Evolutionary conservation across 1,139 yeast species (phyloP), one percentile per base, ranked within the genome.

Genomic region (Yamadazyma mexicana): DNA sequence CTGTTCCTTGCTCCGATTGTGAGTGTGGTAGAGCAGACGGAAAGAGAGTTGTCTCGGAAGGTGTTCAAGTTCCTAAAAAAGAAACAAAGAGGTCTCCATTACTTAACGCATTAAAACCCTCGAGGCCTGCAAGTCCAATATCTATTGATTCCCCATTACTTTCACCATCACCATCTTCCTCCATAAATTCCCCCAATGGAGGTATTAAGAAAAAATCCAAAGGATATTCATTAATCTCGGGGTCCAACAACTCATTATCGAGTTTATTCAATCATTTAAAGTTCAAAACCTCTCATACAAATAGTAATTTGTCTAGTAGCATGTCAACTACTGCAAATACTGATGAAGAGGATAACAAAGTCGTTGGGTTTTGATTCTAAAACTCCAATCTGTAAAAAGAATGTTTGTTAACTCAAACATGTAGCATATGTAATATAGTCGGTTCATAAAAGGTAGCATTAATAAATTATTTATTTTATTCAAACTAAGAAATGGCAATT

Each of bases 191-290:
- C 22, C 28, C 30, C 12, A 32, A 26, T 31, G 11, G 20, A 25
- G 29, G 28, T 18, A 34, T 35, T n/a, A 39, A 34, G 18, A 41
- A 36, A 33, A 42, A 42, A 33, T 12, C 33, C 9, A 38, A 37
- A 22, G 25, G 40, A 28, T 28, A 28, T 29, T 39, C 42, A 5
- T 17, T 39, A 14, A 12, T 17, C 15, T 27, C 33, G 29, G 23
- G 25, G 17, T 31, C 36, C 7, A 31, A 29, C 32, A 14, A 29
- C 16, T 40, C 46, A 11, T 38, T 43, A 20, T 31, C 43, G 2
- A 44, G 29, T 22, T 37, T 50, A 14, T 37, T 48, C 31, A 39
- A 43, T 32, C 52, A 49, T 38, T 40, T 50, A 20, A 50, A 47
- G 33, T 37, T 43, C 20, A 37, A 34, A 17, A 17, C 20, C 24